Evolutionary conservation across 192 early-diverging fungal species (phyloP).

Genomic region (Coemansia erecta): DNA sequence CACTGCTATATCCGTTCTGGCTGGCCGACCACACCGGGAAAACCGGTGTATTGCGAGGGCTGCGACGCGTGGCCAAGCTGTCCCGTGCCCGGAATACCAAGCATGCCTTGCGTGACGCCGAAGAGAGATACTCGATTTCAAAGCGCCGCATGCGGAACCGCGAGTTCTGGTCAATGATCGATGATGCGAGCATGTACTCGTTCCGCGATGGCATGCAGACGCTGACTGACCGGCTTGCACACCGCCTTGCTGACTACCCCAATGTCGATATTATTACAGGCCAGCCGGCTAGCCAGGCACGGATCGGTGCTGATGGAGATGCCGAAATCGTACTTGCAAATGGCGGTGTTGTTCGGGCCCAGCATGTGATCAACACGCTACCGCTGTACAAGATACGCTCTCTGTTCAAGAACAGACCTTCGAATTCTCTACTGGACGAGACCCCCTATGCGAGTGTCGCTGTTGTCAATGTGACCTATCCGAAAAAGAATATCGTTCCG

Average conservation of each 20-base stretch:
- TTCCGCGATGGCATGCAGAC: conserved; percentile 79
- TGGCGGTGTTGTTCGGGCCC: conserved; percentile 31
- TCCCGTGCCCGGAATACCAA: conserved; percentile 29
- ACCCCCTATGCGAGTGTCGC: conserved; percentile 77
- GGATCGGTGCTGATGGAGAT: conserved; percentile 22
- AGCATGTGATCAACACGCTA: conserved; percentile 70
- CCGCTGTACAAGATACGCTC: conserved; percentile 56
- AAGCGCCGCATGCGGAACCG: conserved; percentile 35
- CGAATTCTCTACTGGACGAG: conserved; percentile 54
- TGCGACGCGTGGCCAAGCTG: conserved; percentile 28
- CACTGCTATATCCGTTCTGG: conserved; percentile 71
- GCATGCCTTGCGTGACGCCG: conserved; percentile 18
- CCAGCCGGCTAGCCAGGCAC: conserved; percentile 46
- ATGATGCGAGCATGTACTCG: conserved; percentile 74
- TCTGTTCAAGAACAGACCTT: conserved; percentile 39
- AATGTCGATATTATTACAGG: conserved; percentile 62
- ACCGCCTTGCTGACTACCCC: conserved; percentile 47
- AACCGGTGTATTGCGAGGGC: conserved; percentile 26
- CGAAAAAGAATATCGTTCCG: conserved; percentile 48
- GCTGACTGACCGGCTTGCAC: conserved; percentile 59
- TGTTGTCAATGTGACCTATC: conserved; percentile 79
- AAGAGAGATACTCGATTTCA: conserved; percentile 13
- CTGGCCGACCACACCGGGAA: conserved; percentile 57
- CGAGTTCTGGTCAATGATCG: conserved; percentile 60
- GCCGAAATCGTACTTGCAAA: conserved; percentile 34